A percentile compares a stretch with the other conserved stretches of the same genome.
phyloP scores from a whole-genome alignment of 257 asterid genomes.

The Jaltomata sinuosa region DNA sequence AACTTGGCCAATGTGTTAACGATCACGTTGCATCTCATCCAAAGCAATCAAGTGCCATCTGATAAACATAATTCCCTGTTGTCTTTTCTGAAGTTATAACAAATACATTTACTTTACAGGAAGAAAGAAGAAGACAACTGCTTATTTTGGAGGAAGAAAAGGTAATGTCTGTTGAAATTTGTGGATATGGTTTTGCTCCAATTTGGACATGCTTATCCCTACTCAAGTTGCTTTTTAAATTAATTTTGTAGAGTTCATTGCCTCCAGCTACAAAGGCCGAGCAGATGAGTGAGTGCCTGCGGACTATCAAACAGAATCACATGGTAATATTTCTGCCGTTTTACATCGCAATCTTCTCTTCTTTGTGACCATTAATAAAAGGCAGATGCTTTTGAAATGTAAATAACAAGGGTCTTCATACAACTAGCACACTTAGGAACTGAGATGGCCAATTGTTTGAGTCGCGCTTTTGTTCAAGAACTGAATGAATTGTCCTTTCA shows the following conservation, averaged over 20 bases:
- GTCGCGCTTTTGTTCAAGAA: background rate
- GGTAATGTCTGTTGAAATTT: conserved; percentile 18
- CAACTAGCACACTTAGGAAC: background rate
- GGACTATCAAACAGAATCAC: conserved; percentile 69
- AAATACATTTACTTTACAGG: conserved; percentile 34
- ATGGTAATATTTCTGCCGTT: conserved; percentile 32
- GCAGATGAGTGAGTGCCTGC: conserved; percentile 83
- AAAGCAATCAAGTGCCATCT: background rate
- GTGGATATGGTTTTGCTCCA: background rate
- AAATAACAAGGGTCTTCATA: background rate
- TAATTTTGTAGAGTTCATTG: conserved; percentile 52
- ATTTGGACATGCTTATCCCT: background rate
- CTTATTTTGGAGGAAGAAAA: conserved; percentile 88
- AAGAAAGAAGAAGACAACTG: conserved; percentile 80
- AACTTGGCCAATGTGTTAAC: background rate
- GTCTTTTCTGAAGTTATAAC: background rate
- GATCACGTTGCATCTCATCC: background rate
- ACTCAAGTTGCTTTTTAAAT: conserved; percentile 8
- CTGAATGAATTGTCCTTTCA: background rate
- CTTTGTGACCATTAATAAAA: background rate
- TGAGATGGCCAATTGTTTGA: background rate
- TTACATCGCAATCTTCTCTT: background rate
- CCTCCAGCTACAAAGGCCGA: conserved; percentile 90
- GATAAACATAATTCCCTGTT: background rate
- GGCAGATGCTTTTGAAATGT: background rate